Base-by-base conservation (phyloP, 2,329 filamentous ascomycete species). In the Trichoderma sp. region DNA sequence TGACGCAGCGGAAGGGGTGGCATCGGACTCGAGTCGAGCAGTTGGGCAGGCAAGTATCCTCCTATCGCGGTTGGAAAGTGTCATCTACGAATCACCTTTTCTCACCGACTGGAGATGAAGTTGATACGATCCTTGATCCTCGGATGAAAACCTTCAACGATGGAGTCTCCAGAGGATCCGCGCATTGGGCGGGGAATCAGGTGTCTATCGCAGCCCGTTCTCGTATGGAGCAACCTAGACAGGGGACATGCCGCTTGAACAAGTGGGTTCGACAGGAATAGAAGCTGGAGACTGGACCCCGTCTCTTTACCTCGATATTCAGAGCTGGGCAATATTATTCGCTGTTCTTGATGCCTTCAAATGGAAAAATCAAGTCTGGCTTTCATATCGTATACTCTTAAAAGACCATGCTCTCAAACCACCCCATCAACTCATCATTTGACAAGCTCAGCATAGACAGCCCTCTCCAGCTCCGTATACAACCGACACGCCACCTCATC, bases 401-500 rank as follows among this genome's bases (percentile, higher is more conserved):
- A 2, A 24, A 24, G 2, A 24, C 21, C 21, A 24, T 28, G 28
- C 28, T 7, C 28, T 28, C 7, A 7, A 30, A 14, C 34, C 10
- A 12, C 10, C 2, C 17, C 15, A n/a, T 19, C 14, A 1, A 21
- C 41, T 44, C 28, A 57, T 44, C 28, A 57, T 5, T 54, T 60
- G 19, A 59, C 54, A 12, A 71, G 52, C n/a, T 66, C 56, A 21
- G 68, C 72, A 64, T 81, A 82, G 0, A 79, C 77, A 2, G 74
- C 76, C 30, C 69, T 65, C 66, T 81, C 77, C 58, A 82, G 68
- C 64, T 79, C 77, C 51, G 80, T 70, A 60, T 76, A 80, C 56
- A 81, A 56, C 24, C 67, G 73, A 17, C 67, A 70, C 3, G 76
- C 74, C 5, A 76, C 74, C 0, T 72, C 55, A 63, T 82, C 79